Evolutionary conservation across 805 yeast species (phyloP).

Genomic region (Starmera amethionina): DNA sequence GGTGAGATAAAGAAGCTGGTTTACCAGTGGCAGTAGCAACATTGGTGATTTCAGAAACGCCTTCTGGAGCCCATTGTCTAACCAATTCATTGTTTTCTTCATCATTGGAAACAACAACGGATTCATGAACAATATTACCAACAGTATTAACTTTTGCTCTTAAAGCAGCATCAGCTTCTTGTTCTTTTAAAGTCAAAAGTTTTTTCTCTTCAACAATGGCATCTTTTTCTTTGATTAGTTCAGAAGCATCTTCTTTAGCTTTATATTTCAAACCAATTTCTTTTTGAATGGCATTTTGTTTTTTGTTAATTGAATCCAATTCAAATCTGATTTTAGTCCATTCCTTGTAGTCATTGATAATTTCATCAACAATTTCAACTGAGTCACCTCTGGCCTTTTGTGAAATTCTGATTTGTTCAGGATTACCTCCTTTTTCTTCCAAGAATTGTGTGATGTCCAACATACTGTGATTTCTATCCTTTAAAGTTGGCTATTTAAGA

Average conservation of each 20-base stretch:
- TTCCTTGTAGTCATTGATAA: slow-evolving; percentile 79
- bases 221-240: slow-evolving; percentile 74
- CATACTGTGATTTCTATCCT: slow-evolving; percentile 33
- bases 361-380: slow-evolving; percentile 93
- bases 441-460: slow-evolving; percentile 87
- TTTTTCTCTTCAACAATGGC: slow-evolving; percentile 61
- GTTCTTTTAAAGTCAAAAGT: slow-evolving; percentile 55
- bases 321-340: slow-evolving; percentile 91
- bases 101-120: slow-evolving; percentile 78
- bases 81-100: slow-evolving; percentile 89
- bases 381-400: slow-evolving; percentile 92
- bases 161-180: slow-evolving; percentile 66
- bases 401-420: slow-evolving; percentile 76
- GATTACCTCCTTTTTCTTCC: slow-evolving; percentile 95
- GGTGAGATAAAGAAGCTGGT: slow-evolving; percentile 81
- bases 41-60: slow-evolving; percentile 45
- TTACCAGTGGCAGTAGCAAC: slow-evolving; percentile 71
- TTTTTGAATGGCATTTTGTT: slow-evolving; percentile 82
- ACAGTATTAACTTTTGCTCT: slow-evolving; percentile 77
- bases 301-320: slow-evolving; percentile 83
- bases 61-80: slow-evolving; percentile 81
- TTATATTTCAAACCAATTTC: slow-evolving; percentile 88
- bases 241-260: slow-evolving; percentile 90
- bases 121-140: slow-evolving; percentile 90
- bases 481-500: too few species aligned